Evolutionary conservation across 169 alveolate species (phyloP), one percentile per base, ranked within the genome.

Genomic region (Prorocentrum cordatum): DNA sequence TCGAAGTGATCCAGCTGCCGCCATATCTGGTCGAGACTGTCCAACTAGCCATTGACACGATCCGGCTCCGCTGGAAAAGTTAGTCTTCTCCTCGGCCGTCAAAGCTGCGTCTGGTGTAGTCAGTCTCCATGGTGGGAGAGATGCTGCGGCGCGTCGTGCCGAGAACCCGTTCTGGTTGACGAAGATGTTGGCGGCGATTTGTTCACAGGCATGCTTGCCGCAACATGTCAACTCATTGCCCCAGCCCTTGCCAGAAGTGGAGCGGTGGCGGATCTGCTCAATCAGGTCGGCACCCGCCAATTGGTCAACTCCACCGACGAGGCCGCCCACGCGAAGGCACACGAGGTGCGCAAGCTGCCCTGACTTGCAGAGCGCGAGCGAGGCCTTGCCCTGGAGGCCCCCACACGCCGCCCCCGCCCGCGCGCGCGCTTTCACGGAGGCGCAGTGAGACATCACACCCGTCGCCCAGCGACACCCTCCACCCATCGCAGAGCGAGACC

Each of bases 11-110:
- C 50, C 36, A 1, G 42, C 84, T 2, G 84, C 84, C 4, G 84
- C 84, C 32, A 72, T 7, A 9, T 72, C 84, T 7, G 68, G 70
- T 7, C 84, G 45, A 0, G 84, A 45, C 61, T 72, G 84, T 10
- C 68, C 20, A 12, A 39, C 54, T 2, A 68, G 22, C 80, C 80
- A 68, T 7, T 68, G 80, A 1, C 35, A 20, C 3, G 59, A 72
- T 16, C 84, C 84, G 5, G 68, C 70, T 3, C 9, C 84, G 2
- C 35, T 14, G 0, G 35, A 3, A 5, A 47, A 24, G 35, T 72
- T 59, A 26, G 59, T 68, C 32, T 16, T 22, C 38, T 72, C 84
- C 16, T 5, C 10, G 12, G 31, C 42, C 20, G 54, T 2, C 29
- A 72, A 35, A 2, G 18, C 9, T 0, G 67, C 39, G 10, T 36